Evolutionary conservation across 768 basidiomycete genomes (phyloP), one percentile per base, ranked within the genome.

Genomic region (Naganishia kalamii): DNA sequence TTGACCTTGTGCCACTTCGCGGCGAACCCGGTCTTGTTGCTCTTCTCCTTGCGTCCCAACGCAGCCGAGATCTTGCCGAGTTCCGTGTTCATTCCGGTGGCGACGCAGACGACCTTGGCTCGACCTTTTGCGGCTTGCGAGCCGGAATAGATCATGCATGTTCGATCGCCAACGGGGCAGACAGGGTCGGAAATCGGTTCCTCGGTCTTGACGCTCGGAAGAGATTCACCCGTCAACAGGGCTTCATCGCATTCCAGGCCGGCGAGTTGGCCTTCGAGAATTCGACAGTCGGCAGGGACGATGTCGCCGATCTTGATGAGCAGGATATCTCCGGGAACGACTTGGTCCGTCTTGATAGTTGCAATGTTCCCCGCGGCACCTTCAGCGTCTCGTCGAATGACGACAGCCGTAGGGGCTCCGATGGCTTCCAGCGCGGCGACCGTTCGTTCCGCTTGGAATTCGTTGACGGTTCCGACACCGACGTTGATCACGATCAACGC

Each of bases 1-100:
- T 78, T 82, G 70, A 82, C 78, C 67, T 84, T 84, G 49, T 83
- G 81, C 70, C 85, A 84, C 69, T 81, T 82, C 75, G 81, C 81
- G 1, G 66, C 70, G 63, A 68, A 79, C 5, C 78, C 77, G 17
- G 59, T 75, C 27, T 71, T 62, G 13, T 72, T 74, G 47, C 69
- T 68, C 13, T 69, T 69, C 35, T 71, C 77, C 54, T 78, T 79
- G 35, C 78, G 66, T 11, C 75, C 70, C 68, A 80, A 74, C 17
- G 79, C 79, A 21, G 73, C 69, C 12, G 79, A 78, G 68, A 80
- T 73, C 46, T 71, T 75, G 46, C 78, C 75, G 54, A 83, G 80
- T 71, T 84, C 82, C 7, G 84, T 83, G 33, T 77, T 71, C 84
- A 84, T 84, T 11, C 80, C 83, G 27, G 83, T 84, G 25, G 73